These are phyloP conservation scores for Phytopythium delawarense DNA, from an alignment of 352 stramenopile species.

Conservation along the genomic window DNA sequence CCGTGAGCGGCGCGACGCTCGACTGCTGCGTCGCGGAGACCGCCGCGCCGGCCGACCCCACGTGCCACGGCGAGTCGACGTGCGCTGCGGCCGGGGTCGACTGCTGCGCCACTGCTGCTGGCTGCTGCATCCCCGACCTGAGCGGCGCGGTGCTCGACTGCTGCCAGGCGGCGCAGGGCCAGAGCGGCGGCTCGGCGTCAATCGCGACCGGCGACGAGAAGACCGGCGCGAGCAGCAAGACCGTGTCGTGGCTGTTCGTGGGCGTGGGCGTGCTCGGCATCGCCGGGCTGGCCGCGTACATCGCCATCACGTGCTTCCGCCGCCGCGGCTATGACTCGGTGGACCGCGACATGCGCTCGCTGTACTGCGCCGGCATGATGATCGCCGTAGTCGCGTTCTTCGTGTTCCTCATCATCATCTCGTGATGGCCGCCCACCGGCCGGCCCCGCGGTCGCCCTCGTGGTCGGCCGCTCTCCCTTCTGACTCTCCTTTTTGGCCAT, in stretches of 20 bases:
- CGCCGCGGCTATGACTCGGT: slow-evolving; percentile 65
- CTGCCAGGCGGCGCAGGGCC: slow-evolving; percentile 15
- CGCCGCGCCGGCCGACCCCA: slow-evolving; percentile 3
- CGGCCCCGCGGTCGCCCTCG: neutral
- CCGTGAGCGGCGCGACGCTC: slow-evolving; percentile 21
- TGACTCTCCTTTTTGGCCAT: neutral
- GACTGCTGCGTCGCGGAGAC: slow-evolving; percentile 34
- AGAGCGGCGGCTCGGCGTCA: neutral
- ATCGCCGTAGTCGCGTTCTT: slow-evolving; percentile 64
- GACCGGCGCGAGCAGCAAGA: slow-evolving; percentile 7
- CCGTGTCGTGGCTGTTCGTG: slow-evolving; percentile 31
- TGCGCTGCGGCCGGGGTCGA: slow-evolving; percentile 27
- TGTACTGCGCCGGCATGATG: slow-evolving; percentile 58
- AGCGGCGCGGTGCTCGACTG: slow-evolving; percentile 23
- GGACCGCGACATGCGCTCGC: slow-evolving; percentile 51
- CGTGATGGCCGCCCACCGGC: slow-evolving; percentile 18
- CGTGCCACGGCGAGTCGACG: slow-evolving; percentile 29
- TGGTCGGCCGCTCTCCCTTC: neutral
- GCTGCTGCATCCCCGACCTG: slow-evolving; percentile 34
- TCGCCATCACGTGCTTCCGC: slow-evolving; percentile 50
- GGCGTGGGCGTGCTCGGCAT: slow-evolving; percentile 33
- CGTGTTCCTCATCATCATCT: slow-evolving; percentile 55
- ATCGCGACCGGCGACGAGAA: slow-evolving; percentile 7
- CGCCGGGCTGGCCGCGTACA: slow-evolving; percentile 36
- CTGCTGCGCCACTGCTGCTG: slow-evolving; percentile 27